Conservation (phyloP, 2,329 filamentous ascomycete species). For the Whalleya microplaca region DNA sequence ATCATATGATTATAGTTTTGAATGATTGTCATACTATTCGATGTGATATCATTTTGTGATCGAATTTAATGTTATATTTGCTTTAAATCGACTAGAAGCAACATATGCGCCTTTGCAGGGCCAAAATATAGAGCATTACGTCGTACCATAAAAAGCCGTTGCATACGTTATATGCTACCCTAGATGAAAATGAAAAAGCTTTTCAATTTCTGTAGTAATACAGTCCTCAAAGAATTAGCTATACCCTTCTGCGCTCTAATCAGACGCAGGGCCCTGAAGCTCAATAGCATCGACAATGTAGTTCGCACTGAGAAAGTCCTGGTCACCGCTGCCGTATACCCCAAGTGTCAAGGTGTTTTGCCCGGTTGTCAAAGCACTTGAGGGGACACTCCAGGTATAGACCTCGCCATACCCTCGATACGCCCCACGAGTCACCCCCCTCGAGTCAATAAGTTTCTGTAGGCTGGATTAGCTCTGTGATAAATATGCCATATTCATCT, state of each 20-base stretch:
- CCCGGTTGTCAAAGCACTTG: constrained; percentile 18
- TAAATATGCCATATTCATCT: not conserved
- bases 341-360: constrained; percentile 19
- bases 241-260: not conserved
- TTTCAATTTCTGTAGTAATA: constrained; percentile 14
- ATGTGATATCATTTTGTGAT: too few species aligned
- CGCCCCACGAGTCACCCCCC: constrained; percentile 21
- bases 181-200: too few species aligned
- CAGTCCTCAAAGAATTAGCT: constrained; percentile 2
- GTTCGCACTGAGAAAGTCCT: constrained; percentile 20
- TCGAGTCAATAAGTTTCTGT: constrained; percentile 20
- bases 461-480: not conserved
- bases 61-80: too few species aligned
- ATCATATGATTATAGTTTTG: too few species aligned
- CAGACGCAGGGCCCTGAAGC: constrained; percentile 14
- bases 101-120: too few species aligned
- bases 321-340: constrained; percentile 18
- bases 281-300: constrained; percentile 21
- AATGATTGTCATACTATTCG: too few species aligned
- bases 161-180: too few species aligned
- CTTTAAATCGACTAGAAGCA: too few species aligned
- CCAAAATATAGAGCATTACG: too few species aligned
- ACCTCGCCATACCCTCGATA: constrained; percentile 20
- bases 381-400: constrained; percentile 19
- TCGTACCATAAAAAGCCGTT: too few species aligned